These are phyloP conservation scores for Ziziphus jujuba DNA, from an alignment of 306 rosid genomes.

Conservation along the genomic window DNA sequence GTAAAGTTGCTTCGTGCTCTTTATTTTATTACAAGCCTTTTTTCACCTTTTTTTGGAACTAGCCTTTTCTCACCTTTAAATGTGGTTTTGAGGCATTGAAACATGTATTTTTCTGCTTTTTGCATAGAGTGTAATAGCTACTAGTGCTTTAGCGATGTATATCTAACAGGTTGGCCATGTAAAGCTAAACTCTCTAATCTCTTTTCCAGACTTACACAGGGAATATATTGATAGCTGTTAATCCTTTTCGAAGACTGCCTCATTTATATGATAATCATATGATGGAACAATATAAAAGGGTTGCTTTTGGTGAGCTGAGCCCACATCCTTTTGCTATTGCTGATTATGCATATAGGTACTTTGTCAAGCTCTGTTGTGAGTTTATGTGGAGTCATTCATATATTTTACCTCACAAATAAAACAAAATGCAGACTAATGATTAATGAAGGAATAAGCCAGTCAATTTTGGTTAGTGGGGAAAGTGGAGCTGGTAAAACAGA, in stretches of 20 bases:
- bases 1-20: not conserved
- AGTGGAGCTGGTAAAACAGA: slow-evolving; percentile 99
- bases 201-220: slow-evolving; percentile 92
- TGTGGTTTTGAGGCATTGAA: not conserved
- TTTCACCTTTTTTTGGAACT: not conserved
- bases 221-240: slow-evolving; percentile 88
- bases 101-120: not conserved
- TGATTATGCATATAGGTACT: slow-evolving; percentile 90
- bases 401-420: not conserved
- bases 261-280: slow-evolving; percentile 61
- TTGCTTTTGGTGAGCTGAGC: slow-evolving; percentile 76
- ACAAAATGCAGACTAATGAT: slow-evolving; percentile 68
- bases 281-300: slow-evolving; percentile 80
- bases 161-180: not conserved
- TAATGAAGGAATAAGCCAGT: slow-evolving; percentile 74
- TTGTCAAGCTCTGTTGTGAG: slow-evolving; percentile 18
- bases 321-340: slow-evolving; percentile 99
- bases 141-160: not conserved
- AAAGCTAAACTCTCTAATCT: slow-evolving; percentile 30
- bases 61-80: not conserved
- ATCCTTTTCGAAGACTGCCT: slow-evolving; percentile 91
- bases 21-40: not conserved
- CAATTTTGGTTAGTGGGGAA: slow-evolving; percentile 97
- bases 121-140: not conserved
- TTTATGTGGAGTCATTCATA: slow-evolving; percentile 3